Conservation (phyloP, 768 basidiomycete species). For the Hypholoma fasciculare region DNA sequence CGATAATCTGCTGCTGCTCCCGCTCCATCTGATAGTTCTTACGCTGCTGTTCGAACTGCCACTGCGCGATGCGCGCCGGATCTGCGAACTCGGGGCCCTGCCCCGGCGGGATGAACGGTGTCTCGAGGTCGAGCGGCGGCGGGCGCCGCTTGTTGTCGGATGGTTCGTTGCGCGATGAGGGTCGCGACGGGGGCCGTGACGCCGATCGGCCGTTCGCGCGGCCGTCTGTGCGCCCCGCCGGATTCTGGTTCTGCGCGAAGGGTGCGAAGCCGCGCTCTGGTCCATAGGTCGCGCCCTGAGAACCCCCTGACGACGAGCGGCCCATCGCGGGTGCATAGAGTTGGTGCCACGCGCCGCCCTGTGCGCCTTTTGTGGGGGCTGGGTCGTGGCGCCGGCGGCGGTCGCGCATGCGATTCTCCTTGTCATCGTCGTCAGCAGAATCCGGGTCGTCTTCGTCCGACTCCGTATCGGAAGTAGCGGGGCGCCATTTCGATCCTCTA, state of each 20-base stretch:
- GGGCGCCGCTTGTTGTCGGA: slow-evolving; percentile 12
- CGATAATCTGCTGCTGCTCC: neutral
- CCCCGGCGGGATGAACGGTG: slow-evolving; percentile 8
- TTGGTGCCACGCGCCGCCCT: neutral
- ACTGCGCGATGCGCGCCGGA: slow-evolving; percentile 16
- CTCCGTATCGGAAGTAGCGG: neutral
- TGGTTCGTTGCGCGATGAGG: slow-evolving; percentile 9
- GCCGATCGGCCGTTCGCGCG: neutral
- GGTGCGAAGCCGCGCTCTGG: neutral
- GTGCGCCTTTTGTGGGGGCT: neutral
- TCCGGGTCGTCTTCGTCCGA: slow-evolving; percentile 1
- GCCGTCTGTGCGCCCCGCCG: neutral
- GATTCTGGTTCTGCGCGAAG: neutral
- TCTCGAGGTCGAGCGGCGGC: slow-evolving; percentile 8
- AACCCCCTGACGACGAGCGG: neutral
- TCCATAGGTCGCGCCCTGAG: neutral
- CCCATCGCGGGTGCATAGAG: slow-evolving; percentile 2
- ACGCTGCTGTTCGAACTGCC: slow-evolving; percentile 18
- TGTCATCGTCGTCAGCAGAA: slow-evolving; percentile 1
- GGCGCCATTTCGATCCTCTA: slow-evolving; percentile 13
- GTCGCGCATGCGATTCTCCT: slow-evolving; percentile 1
- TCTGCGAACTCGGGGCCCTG: neutral
- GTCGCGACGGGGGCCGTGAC: neutral
- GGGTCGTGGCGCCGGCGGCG: neutral
- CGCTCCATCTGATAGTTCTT: slow-evolving; percentile 11